Conservation (phyloP, 1,284 basidiomycete species). For the Coriolopsis trogii region DNA sequence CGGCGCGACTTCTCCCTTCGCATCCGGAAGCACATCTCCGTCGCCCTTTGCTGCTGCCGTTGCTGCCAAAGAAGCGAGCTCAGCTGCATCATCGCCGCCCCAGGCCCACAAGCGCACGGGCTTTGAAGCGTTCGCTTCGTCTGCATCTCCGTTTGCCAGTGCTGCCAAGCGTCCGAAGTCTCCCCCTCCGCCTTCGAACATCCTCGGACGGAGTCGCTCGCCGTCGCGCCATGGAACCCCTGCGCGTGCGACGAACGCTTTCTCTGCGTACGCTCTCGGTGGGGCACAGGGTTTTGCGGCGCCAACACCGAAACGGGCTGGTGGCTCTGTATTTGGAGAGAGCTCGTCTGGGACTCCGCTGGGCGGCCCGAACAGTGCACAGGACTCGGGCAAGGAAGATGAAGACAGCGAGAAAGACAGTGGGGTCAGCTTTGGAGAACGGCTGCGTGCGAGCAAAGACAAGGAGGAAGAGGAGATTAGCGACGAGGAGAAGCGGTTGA, state of each 20-base stretch:
- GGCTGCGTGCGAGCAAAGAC: slow-evolving; percentile 53
- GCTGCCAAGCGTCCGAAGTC: slow-evolving; percentile 40
- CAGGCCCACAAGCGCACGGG: slow-evolving; percentile 42
- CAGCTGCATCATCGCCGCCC: background rate
- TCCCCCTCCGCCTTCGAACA: slow-evolving; percentile 25
- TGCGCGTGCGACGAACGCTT: slow-evolving; percentile 46
- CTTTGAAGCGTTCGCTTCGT: slow-evolving; percentile 75
- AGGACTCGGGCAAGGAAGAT: slow-evolving; percentile 19
- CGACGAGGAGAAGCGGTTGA: slow-evolving; percentile 52
- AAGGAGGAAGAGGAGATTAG: slow-evolving; percentile 46
- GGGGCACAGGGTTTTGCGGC: slow-evolving; percentile 52
- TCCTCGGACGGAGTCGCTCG: slow-evolving; percentile 28
- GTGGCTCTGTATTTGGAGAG: slow-evolving; percentile 28
- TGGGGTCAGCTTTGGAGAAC: slow-evolving; percentile 57
- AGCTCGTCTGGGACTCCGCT: slow-evolving; percentile 21
- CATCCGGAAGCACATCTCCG: slow-evolving; percentile 12
- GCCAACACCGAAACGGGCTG: slow-evolving; percentile 52
- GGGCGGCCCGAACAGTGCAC: slow-evolving; percentile 23
- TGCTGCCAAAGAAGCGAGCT: slow-evolving; percentile 7
- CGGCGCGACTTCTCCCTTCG: slow-evolving; percentile 10
- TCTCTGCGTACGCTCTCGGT: slow-evolving; percentile 59
- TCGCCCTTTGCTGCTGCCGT: slow-evolving; percentile 16
- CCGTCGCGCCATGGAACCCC: slow-evolving; percentile 27
- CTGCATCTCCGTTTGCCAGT: slow-evolving; percentile 71
- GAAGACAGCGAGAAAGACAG: slow-evolving; percentile 39